phyloP scores from a whole-genome alignment of 768 basidiomycete genomes.

The Panaeolus cyanescens region DNA sequence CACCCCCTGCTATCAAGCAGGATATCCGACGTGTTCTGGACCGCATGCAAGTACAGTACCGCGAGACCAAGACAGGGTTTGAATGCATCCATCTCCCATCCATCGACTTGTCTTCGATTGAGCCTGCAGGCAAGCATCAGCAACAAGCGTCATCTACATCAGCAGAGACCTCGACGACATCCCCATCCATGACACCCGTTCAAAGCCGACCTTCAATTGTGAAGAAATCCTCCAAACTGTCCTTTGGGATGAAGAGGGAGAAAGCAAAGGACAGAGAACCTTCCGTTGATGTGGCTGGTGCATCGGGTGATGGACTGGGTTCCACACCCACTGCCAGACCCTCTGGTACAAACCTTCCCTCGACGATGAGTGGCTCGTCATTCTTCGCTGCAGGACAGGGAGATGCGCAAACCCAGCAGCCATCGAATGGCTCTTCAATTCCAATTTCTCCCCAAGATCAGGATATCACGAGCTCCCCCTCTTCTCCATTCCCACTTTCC shows the following conservation, averaged over 20 bases:
- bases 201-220: slow-evolving; percentile 54
- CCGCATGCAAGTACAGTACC: slow-evolving; percentile 93
- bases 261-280: slow-evolving; percentile 54
- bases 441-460: slow-evolving; percentile 7
- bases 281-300: slow-evolving; percentile 36
- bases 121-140: slow-evolving; percentile 33
- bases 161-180: slow-evolving; percentile 41
- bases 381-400: slow-evolving; percentile 53
- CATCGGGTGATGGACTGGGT: slow-evolving; percentile 42
- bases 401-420: slow-evolving; percentile 18
- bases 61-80: slow-evolving; percentile 88
- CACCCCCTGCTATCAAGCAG: slow-evolving; percentile 74
- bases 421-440: slow-evolving; percentile 26
- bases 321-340: slow-evolving; percentile 37
- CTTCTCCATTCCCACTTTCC: slow-evolving; percentile 10
- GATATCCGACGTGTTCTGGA: slow-evolving; percentile 89
- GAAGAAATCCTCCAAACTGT: slow-evolving; percentile 79
- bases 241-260: slow-evolving; percentile 63
- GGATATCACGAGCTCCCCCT: slow-evolving; percentile 4
- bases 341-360: slow-evolving; percentile 50
- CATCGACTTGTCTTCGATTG: slow-evolving; percentile 84
- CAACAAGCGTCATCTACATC: slow-evolving; percentile 42
- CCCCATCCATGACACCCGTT: slow-evolving; percentile 27
- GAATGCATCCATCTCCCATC: slow-evolving; percentile 96
- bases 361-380: slow-evolving; percentile 78